Conservation (phyloP, 2,329 filamentous ascomycete species). For the Cladosporium phlei region DNA sequence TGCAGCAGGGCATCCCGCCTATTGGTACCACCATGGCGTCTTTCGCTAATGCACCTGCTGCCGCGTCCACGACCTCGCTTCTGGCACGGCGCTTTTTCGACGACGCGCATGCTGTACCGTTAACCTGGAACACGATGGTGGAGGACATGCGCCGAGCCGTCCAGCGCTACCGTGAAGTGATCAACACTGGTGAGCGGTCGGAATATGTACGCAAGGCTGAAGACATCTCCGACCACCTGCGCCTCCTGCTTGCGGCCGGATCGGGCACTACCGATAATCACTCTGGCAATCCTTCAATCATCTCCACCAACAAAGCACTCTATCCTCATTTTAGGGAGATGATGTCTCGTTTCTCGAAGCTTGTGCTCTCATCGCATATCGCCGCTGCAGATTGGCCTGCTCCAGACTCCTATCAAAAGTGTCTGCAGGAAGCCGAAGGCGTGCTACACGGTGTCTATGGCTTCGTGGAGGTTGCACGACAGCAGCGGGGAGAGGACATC, state of each 20-base stretch:
- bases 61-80: constrained; percentile 33
- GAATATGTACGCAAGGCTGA: constrained; percentile 94
- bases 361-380: constrained; percentile 96
- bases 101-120: constrained; percentile 70
- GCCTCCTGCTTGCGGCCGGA: constrained; percentile 86
- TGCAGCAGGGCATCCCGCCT: constrained; percentile 41
- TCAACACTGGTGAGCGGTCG: constrained; percentile 73
- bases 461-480: constrained; percentile 90
- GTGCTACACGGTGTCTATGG: constrained; percentile 90
- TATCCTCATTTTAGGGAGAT: constrained; percentile 98
- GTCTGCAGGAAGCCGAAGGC: constrained; percentile 93
- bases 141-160: constrained; percentile 90
- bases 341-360: constrained; percentile 99
- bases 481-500: constrained; percentile 89
- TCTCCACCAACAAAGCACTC: constrained; percentile 92
- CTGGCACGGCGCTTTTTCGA: constrained; percentile 86
- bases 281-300: constrained; percentile 97
- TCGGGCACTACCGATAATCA: constrained; percentile 98
- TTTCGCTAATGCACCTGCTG: constrained; percentile 47
- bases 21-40: constrained; percentile 52
- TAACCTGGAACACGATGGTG: constrained; percentile 86
- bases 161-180: constrained; percentile 84
- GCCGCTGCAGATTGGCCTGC: constrained; percentile 94
- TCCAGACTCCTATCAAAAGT: constrained; percentile 89
- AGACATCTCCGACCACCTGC: constrained; percentile 94